These are phyloP conservation scores for Pythium utonaiense DNA, from an alignment of 352 stramenopile genomes.

Conservation along the genomic window DNA sequence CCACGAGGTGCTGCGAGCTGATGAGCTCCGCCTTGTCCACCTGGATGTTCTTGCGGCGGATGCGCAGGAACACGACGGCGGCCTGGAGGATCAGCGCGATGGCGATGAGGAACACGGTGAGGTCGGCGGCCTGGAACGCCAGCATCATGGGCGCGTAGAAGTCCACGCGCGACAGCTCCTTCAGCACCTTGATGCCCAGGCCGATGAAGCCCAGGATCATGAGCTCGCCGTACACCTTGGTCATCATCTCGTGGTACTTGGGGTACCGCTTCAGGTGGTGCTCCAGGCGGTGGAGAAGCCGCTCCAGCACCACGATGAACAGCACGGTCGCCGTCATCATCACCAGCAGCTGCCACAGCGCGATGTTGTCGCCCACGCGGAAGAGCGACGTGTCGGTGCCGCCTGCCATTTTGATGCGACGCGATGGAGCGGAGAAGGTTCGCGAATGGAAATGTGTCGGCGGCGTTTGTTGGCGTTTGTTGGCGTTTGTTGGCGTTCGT, in stretches of 20 bases:
- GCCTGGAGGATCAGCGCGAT: slow-evolving; percentile 33
- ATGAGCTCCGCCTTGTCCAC: slow-evolving; percentile 28
- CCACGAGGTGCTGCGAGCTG: slow-evolving; percentile 24
- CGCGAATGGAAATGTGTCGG: background rate
- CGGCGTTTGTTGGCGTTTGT: background rate
- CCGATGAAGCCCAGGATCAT: slow-evolving; percentile 35
- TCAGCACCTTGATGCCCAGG: slow-evolving; percentile 35
- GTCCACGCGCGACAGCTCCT: slow-evolving; percentile 17
- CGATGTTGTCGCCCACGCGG: slow-evolving; percentile 47
- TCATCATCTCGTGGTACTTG: slow-evolving; percentile 72
- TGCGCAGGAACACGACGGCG: slow-evolving; percentile 23
- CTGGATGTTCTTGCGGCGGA: slow-evolving; percentile 31
- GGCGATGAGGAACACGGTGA: slow-evolving; percentile 32
- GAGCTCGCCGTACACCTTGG: slow-evolving; percentile 42
- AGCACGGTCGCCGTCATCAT: slow-evolving; percentile 47
- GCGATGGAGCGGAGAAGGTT: too few species aligned
- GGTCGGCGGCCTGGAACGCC: slow-evolving; percentile 34
- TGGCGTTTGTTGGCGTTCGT: background rate
- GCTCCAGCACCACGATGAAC: slow-evolving; percentile 51
- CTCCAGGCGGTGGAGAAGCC: slow-evolving; percentile 38
- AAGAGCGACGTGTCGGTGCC: slow-evolving; percentile 36
- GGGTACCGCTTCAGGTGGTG: slow-evolving; percentile 45
- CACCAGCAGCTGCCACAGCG: slow-evolving; percentile 47
- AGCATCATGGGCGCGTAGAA: slow-evolving; percentile 21
- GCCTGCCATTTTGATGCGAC: too few species aligned